Conservation (phyloP, 169 alveolate species). For the Cryptosporidium meleagridis region DNA sequence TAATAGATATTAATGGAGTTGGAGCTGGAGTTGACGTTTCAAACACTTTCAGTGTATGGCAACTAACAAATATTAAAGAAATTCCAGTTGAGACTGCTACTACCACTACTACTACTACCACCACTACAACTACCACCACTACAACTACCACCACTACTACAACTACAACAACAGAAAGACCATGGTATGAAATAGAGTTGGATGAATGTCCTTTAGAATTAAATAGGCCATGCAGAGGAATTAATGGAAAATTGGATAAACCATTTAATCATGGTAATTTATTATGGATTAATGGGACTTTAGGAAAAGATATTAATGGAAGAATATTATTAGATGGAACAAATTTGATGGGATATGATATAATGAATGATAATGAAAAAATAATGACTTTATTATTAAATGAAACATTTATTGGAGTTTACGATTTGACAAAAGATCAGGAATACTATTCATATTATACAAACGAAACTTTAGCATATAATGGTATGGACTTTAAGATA, state of each 20-base stretch:
- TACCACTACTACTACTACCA: too few relatives aligned
- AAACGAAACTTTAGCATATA: background rate
- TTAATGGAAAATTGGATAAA: background rate
- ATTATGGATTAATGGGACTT: background rate
- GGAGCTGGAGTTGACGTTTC: background rate
- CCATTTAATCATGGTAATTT: background rate
- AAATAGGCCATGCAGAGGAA: slow-evolving; percentile 33
- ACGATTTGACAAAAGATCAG: background rate
- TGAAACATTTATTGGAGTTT: background rate
- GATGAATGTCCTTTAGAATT: background rate
- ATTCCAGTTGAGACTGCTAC: slow-evolving; percentile 3
- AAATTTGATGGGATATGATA: slow-evolving; percentile 28
- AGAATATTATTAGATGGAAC: background rate
- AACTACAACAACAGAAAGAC: too few relatives aligned
- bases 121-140: background rate
- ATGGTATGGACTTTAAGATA: background rate
- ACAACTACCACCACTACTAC: too few relatives aligned
- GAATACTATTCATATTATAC: background rate
- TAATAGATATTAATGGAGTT: background rate
- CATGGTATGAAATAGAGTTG: background rate
- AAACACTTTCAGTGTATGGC: background rate
- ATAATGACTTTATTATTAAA: slow-evolving; percentile 8
- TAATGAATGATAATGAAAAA: background rate
- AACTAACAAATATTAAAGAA: background rate
- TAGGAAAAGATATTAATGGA: background rate